Conservation (phyloP, 345 rosid species). For the Brassica rapa region DNA sequence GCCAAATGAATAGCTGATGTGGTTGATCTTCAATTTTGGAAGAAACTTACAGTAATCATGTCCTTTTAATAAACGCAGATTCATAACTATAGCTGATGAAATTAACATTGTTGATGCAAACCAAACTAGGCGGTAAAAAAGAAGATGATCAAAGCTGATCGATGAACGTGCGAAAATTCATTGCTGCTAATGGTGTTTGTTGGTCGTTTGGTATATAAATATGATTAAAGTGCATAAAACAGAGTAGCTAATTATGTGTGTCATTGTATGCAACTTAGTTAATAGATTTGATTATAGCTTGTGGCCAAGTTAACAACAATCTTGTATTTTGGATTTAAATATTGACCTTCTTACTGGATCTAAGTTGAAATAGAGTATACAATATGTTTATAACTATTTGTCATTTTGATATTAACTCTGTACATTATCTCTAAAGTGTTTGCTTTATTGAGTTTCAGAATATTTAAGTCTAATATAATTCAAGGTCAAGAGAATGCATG, state of each 20-base stretch:
- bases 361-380: not conserved
- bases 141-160: not conserved
- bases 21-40: not conserved
- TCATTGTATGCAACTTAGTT: conserved; percentile 6
- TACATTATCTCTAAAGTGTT: not conserved
- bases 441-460: not conserved
- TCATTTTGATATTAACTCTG: not conserved
- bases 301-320: conserved; percentile 11
- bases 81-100: conserved; percentile 62
- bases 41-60: conserved; percentile 3
- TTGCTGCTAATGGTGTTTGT: conserved; percentile 5
- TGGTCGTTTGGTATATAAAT: conserved; percentile 17
- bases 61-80: conserved; percentile 49
- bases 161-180: conserved; percentile 14
- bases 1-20: not conserved
- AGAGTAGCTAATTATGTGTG: conserved; percentile 29
- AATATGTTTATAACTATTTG: not conserved
- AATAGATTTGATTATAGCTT: conserved; percentile 21
- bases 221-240: conserved; percentile 22
- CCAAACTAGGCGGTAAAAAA: not conserved
- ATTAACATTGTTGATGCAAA: not conserved
- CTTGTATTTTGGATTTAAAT: conserved; percentile 17
- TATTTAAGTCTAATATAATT: not conserved
- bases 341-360: not conserved
- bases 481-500: not conserved